These are phyloP conservation scores for Chlamydomonas urium DNA, from an alignment of 139 green algal species.

Conservation along the genomic window DNA sequence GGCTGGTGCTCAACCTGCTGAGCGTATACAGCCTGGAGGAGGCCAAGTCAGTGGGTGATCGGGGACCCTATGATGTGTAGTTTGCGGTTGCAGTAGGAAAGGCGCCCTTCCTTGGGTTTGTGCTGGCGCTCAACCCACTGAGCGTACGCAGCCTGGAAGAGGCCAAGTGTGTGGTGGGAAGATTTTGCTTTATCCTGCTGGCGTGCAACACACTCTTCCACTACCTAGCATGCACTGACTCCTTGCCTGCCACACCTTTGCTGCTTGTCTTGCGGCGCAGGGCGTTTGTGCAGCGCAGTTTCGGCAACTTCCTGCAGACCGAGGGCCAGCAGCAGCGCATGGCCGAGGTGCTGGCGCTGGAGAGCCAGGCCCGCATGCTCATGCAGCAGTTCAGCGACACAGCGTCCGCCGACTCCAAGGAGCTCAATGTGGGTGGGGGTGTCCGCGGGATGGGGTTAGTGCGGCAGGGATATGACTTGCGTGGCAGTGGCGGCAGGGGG, in stretches of 20 bases:
- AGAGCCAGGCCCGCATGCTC: slow-evolving; percentile 21
- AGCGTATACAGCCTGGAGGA: slow-evolving; percentile 63
- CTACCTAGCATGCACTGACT: not conserved
- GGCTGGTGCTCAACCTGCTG: slow-evolving; percentile 87
- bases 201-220: too few species aligned
- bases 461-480: too few species aligned
- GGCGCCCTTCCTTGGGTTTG: too few species aligned
- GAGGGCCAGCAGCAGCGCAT: slow-evolving; percentile 16
- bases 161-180: too few species aligned
- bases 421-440: slow-evolving; percentile 21
- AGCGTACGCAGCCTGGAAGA: too few species aligned
- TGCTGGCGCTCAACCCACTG: too few species aligned
- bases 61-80: too few species aligned
- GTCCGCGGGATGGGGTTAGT: not conserved
- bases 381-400: slow-evolving; percentile 23
- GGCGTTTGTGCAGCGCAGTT: slow-evolving; percentile 11
- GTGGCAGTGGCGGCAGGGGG: too few species aligned
- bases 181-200: too few species aligned
- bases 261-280: not conserved
- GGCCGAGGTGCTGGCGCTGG: slow-evolving; percentile 19
- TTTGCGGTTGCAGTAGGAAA: too few species aligned
- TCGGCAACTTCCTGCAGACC: slow-evolving; percentile 33
- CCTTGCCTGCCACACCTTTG: not conserved
- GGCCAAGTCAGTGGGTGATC: slow-evolving; percentile 36
- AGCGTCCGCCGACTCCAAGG: slow-evolving; percentile 11